Conservation (phyloP, 2,329 filamentous ascomycete genomes). For the Emmonsia crescens region DNA sequence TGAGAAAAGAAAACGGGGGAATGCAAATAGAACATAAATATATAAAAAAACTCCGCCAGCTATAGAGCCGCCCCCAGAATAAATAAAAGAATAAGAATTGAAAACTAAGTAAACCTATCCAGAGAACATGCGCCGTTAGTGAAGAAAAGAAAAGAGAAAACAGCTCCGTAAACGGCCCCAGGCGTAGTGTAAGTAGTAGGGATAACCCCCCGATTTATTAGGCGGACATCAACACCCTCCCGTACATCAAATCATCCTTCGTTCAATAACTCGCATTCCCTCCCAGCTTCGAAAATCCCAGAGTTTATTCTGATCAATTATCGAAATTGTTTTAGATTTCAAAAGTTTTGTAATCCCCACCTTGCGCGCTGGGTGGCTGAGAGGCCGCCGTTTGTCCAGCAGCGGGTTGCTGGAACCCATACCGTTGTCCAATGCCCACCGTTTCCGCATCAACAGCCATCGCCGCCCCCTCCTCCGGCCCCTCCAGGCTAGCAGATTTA, state of each 20-base stretch:
- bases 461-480: slow-evolving; percentile 31
- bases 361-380: slow-evolving; percentile 33
- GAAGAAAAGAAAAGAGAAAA: background rate
- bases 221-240: background rate
- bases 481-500: slow-evolving; percentile 32
- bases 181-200: background rate
- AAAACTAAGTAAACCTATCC: background rate
- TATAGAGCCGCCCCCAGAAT: slow-evolving; percentile 7
- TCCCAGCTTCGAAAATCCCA: background rate
- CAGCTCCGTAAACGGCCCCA: background rate
- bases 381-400: slow-evolving; percentile 21
- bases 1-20: background rate
- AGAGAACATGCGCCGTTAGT: slow-evolving; percentile 2
- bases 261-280: background rate
- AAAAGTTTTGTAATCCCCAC: slow-evolving; percentile 32
- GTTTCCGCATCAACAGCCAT: slow-evolving; percentile 26
- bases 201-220: background rate
- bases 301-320: background rate
- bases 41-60: slow-evolving; percentile 6
- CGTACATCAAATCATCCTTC: background rate
- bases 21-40: background rate
- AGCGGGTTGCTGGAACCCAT: slow-evolving; percentile 30
- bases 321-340: slow-evolving; percentile 25
- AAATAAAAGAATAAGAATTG: background rate
- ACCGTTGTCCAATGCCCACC: slow-evolving; percentile 26